phyloP scores from a whole-genome alignment of 1,284 basidiomycete genomes.

The Pyrrhoderma noxium region DNA sequence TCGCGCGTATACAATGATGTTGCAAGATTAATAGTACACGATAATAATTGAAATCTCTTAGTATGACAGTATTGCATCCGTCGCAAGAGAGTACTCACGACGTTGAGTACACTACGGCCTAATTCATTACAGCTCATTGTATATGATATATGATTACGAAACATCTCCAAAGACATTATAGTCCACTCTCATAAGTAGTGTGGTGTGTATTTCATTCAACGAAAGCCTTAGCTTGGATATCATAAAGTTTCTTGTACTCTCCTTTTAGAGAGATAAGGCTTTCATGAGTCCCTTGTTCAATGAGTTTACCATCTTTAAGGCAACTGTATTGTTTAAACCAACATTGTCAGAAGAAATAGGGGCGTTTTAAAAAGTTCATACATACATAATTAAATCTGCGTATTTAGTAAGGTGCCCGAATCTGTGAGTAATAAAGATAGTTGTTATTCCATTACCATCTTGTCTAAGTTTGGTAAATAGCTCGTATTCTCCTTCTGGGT shows the following conservation, averaged over 20 bases:
- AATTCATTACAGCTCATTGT: too few relatives aligned
- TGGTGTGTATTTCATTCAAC: neutral
- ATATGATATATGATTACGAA: too few relatives aligned
- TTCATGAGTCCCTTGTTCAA: conserved; percentile 14
- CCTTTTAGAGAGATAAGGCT: conserved; percentile 4
- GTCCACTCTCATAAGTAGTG: too few relatives aligned
- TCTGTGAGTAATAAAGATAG: conserved; percentile 35
- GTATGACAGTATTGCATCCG: too few relatives aligned
- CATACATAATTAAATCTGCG: conserved; percentile 38
- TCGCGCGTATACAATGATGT: too few relatives aligned
- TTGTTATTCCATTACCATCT: conserved; percentile 28
- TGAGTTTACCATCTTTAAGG: conserved; percentile 4
- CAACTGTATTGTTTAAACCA: conserved; percentile 28
- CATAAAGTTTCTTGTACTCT: conserved; percentile 12
- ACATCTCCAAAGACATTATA: too few relatives aligned
- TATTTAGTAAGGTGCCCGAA: conserved; percentile 30
- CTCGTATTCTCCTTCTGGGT: conserved; percentile 31
- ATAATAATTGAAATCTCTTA: too few relatives aligned
- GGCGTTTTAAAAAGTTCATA: neutral
- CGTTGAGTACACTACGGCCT: too few relatives aligned
- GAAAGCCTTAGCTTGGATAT: conserved; percentile 12
- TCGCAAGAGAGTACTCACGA: too few relatives aligned
- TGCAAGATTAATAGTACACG: too few relatives aligned
- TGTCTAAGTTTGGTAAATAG: conserved; percentile 28
- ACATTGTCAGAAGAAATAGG: conserved; percentile 5